phyloP scores from a whole-genome alignment of 1,284 basidiomycete genomes.

The Cryptococcus sp. region DNA sequence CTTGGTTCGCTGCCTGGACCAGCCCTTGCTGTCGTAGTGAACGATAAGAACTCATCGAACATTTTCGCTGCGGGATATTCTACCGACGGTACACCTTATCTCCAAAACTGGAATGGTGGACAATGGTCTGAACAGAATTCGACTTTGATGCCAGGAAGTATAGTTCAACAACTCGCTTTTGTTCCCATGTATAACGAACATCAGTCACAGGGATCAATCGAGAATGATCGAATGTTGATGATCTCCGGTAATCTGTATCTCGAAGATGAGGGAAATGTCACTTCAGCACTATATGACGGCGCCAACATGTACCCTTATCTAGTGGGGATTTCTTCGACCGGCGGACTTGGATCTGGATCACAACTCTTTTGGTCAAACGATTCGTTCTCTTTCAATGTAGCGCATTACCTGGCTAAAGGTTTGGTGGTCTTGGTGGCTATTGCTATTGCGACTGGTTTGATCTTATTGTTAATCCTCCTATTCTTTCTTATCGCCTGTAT shows the following conservation, averaged over 20 bases:
- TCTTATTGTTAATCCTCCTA: conserved; percentile 85
- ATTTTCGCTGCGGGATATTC: conserved; percentile 85
- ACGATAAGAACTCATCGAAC: conserved; percentile 72
- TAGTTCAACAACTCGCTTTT: conserved; percentile 76
- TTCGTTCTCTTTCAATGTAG: conserved; percentile 67
- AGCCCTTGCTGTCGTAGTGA: conserved; percentile 80
- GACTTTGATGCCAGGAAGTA: conserved; percentile 38
- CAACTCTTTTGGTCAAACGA: conserved; percentile 76
- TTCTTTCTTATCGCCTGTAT: conserved; percentile 71
- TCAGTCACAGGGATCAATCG: conserved; percentile 58
- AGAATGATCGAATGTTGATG: conserved; percentile 83
- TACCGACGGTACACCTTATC: conserved; percentile 62
- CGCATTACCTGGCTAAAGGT: conserved; percentile 77
- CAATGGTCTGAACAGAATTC: conserved; percentile 62
- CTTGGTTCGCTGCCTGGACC: conserved; percentile 82
- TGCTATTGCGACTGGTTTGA: conserved; percentile 89
- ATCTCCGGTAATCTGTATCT: conserved; percentile 76
- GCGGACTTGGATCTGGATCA: conserved; percentile 66
- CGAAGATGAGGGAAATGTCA: conserved; percentile 65
- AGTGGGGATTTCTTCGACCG: conserved; percentile 62
- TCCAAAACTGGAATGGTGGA: conserved; percentile 74
- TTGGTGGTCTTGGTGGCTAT: conserved; percentile 96
- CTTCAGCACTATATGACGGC: conserved; percentile 84
- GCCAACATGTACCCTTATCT: conserved; percentile 78
- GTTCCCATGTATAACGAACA: conserved; percentile 79